A percentile compares a stretch with the other conserved stretches of the same genome.
These are phyloP conservation scores for Filosporella fistucella DNA, from an alignment of 495 filamentous ascomycete species.

Conservation along the genomic window DNA sequence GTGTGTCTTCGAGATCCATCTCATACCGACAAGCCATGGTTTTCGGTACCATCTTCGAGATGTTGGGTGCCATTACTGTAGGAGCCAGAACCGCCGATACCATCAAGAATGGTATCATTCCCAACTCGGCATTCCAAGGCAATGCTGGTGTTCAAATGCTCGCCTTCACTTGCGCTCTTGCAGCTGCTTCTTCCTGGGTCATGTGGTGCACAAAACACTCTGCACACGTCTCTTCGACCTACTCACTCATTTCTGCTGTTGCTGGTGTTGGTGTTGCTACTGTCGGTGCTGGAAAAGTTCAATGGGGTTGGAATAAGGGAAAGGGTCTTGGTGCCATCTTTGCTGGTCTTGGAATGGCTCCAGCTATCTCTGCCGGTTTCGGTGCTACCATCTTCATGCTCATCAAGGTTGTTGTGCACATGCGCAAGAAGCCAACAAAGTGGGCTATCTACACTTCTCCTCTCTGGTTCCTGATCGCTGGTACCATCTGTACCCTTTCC, in stretches of 20 bases:
- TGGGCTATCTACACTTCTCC: constrained; percentile 54
- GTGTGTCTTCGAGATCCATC: constrained; percentile 63
- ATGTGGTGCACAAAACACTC: constrained; percentile 62
- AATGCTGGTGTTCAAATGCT: constrained; percentile 55
- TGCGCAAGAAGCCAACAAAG: constrained; percentile 52
- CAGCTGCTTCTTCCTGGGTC: constrained; percentile 40
- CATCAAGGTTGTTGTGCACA: constrained; percentile 61
- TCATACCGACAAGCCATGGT: constrained; percentile 65
- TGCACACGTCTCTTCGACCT: constrained; percentile 60
- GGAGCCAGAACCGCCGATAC: constrained; percentile 56
- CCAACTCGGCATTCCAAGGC: constrained; percentile 41
- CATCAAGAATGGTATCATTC: constrained; percentile 63
- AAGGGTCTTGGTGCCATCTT: constrained; percentile 57
- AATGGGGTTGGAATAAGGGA: constrained; percentile 43
- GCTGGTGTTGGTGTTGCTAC: constrained; percentile 60
- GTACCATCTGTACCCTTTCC: constrained; percentile 46
- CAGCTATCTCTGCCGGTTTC: constrained; percentile 52
- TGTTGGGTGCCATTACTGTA: constrained; percentile 58
- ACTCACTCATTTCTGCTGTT: constrained; percentile 59
- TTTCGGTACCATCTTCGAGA: constrained; percentile 63
- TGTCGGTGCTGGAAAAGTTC: constrained; percentile 54
- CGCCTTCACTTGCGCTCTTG: constrained; percentile 57
- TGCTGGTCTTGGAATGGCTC: constrained; percentile 60
- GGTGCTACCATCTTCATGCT: constrained; percentile 58
- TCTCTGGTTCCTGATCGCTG: constrained; percentile 59